Conservation (phyloP, 2,329 filamentous ascomycete genomes). For the Ustulina deusta region DNA sequence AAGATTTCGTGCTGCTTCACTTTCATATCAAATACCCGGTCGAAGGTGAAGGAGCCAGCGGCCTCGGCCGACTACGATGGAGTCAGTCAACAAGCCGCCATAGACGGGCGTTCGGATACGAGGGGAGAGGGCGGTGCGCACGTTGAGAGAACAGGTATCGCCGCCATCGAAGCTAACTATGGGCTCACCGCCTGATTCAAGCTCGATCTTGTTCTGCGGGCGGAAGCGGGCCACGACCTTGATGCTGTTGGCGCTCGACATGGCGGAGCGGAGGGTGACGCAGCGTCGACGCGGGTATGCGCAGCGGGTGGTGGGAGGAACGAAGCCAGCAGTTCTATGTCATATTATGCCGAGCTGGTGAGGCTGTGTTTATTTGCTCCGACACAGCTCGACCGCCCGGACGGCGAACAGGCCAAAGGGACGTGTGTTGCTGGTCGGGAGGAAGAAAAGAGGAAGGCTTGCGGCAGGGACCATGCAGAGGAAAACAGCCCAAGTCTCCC, state of each 20-base stretch:
- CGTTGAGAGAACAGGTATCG: conserved; percentile 88
- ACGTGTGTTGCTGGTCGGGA: conserved; percentile 33
- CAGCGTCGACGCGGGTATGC: conserved; percentile 44
- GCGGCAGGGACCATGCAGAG: conserved; percentile 17
- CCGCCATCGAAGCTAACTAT: conserved; percentile 90
- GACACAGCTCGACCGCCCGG: conserved; percentile 46
- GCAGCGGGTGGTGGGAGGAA: conserved; percentile 40
- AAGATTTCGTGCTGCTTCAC: conserved; percentile 94
- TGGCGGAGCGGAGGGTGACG: conserved; percentile 53
- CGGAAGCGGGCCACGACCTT: conserved; percentile 98
- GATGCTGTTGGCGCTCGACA: conserved; percentile 74
- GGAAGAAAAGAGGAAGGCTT: conserved; percentile 18
- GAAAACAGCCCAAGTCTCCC: conserved; percentile 22
- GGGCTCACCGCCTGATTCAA: conserved; percentile 88
- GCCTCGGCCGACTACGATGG: conserved; percentile 80
- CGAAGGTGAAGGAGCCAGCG: conserved; percentile 91
- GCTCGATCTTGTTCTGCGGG: conserved; percentile 95
- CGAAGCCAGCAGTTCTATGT: conserved; percentile 43
- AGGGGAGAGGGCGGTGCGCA: conserved; percentile 61
- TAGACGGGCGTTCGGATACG: neutral
- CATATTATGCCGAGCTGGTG: conserved; percentile 46
- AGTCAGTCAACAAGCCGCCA: conserved; percentile 42
- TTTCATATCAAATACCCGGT: conserved; percentile 95
- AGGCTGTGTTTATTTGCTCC: conserved; percentile 27
- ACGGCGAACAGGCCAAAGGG: conserved; percentile 49